Conservation (phyloP, 1,139 yeast genomes). For the Kurtzmaniella quercitrusa region DNA sequence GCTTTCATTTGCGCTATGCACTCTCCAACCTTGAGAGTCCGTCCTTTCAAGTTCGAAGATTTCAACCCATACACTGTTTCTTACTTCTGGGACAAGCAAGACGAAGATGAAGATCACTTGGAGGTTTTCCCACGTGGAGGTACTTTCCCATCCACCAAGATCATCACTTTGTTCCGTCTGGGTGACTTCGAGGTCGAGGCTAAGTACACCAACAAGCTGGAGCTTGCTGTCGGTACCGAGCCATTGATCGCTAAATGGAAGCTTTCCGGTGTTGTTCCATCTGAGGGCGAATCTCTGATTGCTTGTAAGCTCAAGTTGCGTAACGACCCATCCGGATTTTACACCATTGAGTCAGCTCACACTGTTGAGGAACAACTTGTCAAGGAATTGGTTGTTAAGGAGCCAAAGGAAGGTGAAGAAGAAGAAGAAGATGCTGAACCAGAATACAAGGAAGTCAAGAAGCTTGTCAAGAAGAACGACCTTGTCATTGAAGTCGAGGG, state of each 20-base stretch:
- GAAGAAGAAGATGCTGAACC: constrained; percentile 49
- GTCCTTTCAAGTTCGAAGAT: constrained; percentile 98
- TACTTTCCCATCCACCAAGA: constrained; percentile 89
- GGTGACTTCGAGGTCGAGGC: constrained; percentile 88
- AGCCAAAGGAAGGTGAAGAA: constrained; percentile 49
- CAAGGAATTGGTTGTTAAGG: constrained; percentile 75
- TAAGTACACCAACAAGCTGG: constrained; percentile 71
- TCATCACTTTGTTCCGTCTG: constrained; percentile 88
- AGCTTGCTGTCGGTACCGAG: constrained; percentile 69
- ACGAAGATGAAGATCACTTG: constrained; percentile 85
- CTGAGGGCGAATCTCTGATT: constrained; percentile 71
- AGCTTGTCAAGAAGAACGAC: constrained; percentile 88
- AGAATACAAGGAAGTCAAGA: constrained; percentile 86
- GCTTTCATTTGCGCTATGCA: constrained; percentile 99
- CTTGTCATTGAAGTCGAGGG: constrained; percentile 56
- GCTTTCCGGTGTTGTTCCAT: constrained; percentile 77
- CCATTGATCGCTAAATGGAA: constrained; percentile 78
- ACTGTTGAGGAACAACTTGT: constrained; percentile 89
- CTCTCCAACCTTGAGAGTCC: constrained; percentile 97
- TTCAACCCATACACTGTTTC: constrained; percentile 89
- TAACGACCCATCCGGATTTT: constrained; percentile 95
- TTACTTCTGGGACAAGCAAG: constrained; percentile 92
- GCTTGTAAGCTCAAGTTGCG: constrained; percentile 92
- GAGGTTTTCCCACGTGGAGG: constrained; percentile 98
- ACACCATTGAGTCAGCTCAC: constrained; percentile 90